Base-by-base conservation (phyloP, 306 rosid genomes). In the Citrullus amarus region DNA sequence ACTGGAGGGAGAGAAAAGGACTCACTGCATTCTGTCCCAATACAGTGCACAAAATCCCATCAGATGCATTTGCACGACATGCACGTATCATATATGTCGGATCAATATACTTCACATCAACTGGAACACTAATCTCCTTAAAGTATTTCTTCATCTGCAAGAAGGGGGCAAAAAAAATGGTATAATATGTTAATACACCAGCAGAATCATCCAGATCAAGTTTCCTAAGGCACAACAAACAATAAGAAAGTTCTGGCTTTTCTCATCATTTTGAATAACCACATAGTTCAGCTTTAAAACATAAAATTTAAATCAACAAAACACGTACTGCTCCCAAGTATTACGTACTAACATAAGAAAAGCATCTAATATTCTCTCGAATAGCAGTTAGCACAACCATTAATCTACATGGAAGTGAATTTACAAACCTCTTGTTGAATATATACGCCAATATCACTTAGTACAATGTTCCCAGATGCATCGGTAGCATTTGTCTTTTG, bases 61-160 rank as follows among this genome's bases (percentile, higher is more conserved):
- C 99, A 44, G 98, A 96, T 78, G 99, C 99, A 77, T 96, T 96
- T 81, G 98, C 99, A 34, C 99, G 98, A 78, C 87, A 80, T 5
- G 97, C 98, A 38, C 99, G 99, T 79, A 96, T 92, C 98, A 96
- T 96, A 83, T 96, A 96, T 0, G 98, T 96, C 41, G 99, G 99
- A 86, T 96, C 99, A 78, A 96, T 91, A 78, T 90, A 96, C 86
- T 96, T 96, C 82, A 92, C 93, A 74, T 96, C 99, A 79, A 89
- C 99, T 38, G 96, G 90, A 86, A 86, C 82, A 32, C 88, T 93
- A 38, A 88, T 77, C 82, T 87, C 98, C 89, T 85, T 92, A 79
- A 91, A 95, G 81, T 81, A 73, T 76, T 84, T 96, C 83, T 91
- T 96, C 8, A 79, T 82, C 99, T 96, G 91, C 77, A 74, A 84